Evolutionary conservation across 306 rosid genomes (phyloP), one percentile per base, ranked within the genome.

Genomic region (Rosa lucieae): DNA sequence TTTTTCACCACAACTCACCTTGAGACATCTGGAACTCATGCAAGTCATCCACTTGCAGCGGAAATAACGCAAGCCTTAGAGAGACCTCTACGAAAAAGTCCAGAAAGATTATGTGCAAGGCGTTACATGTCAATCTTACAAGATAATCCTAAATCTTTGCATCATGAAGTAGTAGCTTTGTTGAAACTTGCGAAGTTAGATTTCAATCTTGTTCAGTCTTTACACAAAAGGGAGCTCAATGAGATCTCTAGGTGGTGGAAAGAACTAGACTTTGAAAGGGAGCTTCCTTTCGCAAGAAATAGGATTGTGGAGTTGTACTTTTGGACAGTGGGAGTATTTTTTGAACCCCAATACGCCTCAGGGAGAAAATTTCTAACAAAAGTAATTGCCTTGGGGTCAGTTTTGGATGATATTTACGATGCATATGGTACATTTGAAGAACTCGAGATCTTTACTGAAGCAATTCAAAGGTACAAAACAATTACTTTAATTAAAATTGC

Each of bases 381-480:
- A 59, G 70, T 74, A 2, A 29, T 44, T 0, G 47, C 75, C 8
- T 32, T 74, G 23, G 8, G 26, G 13, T 66, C 88, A 4, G 43
- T 71, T 3, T 42, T 88, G 43, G 88, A 86, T 72, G 86, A 84
- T 18, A 70, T 76, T 3, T 88, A 88, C 26, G 92, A 86, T 51
- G 81, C 59, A 0, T 86, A 80, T 49, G 89, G 92, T 13, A 80
- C 88, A 51, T 20, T 82, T 6, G 87, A 88, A 12, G 92, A 88
- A 6, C 69, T 88, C 0, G 72, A 59, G 40, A 68, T 82, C 63
- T 73, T 88, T 26, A 84, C 85, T 3, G 3, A 43, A 10, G 88
- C 87, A 72, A 52, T 84, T n/a, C 51, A 80, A n/a, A 86, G 85
- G 89, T 84, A 18, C 23, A 51, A 51, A 51, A 49, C 55, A 3